Evolutionary conservation across 2,329 filamentous ascomycete species (phyloP).

Genomic region (Diplodia seriata): DNA sequence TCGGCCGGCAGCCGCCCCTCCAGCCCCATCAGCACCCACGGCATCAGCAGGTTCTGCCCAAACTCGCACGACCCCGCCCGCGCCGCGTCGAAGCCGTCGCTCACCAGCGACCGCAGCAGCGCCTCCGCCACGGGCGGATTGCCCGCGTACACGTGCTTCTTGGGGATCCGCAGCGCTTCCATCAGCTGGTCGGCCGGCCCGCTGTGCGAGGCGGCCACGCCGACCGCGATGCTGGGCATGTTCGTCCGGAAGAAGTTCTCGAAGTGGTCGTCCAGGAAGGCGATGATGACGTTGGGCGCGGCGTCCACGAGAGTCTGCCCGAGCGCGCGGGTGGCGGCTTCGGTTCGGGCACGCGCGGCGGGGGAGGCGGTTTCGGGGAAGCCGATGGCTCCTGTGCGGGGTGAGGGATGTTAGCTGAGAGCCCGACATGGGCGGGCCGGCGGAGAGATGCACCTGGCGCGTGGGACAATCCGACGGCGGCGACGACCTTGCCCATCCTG

Average conservation of each 20-base stretch:
- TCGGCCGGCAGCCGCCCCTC: conserved; percentile 29
- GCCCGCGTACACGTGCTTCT: conserved; percentile 40
- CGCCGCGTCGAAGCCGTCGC: conserved; percentile 40
- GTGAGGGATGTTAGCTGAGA: background rate
- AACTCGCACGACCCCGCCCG: conserved; percentile 40
- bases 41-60: conserved; percentile 44
- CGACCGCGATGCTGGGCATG: conserved; percentile 42
- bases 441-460: conserved; percentile 26
- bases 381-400: conserved; percentile 38
- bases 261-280: conserved; percentile 44
- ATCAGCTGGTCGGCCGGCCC: conserved; percentile 44
- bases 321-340: conserved; percentile 40
- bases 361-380: conserved; percentile 42
- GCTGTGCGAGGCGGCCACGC: conserved; percentile 39
- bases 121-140: conserved; percentile 40
- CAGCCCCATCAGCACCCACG: conserved; percentile 42
- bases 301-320: conserved; percentile 40
- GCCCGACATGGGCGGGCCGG: no score
- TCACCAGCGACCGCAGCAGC: conserved; percentile 37
- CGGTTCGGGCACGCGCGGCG: conserved; percentile 38
- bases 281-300: conserved; percentile 43
- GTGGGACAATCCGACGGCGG: conserved; percentile 33
- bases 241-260: conserved; percentile 44
- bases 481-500: conserved; percentile 34
- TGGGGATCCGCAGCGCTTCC: conserved; percentile 35